Evolutionary conservation across 805 yeast genomes (phyloP), one percentile per base, ranked within the genome.

Genomic region (Blastobotrys chiropterorum): DNA sequence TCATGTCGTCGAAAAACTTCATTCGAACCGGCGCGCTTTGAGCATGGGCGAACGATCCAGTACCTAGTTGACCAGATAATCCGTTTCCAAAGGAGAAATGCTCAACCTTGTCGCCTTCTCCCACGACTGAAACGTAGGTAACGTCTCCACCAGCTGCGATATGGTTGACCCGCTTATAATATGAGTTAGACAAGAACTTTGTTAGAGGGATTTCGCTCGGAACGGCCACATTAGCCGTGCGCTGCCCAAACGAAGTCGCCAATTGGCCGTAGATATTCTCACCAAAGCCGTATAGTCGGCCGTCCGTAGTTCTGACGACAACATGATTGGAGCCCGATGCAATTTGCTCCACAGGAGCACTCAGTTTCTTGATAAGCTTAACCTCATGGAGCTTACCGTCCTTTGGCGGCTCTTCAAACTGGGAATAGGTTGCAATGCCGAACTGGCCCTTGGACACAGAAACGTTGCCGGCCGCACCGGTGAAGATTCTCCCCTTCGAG

Each of bases 271-370:
- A 80, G 2, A 79, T 73, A 65, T 92, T 92, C 53, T 79, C 79
- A 20, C 99, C 99, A 80, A 94, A 90, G 1, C 89, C 78, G 80
- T 85, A 86, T n/a, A 89, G 70, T 49, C 74, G 73, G 6, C 92
- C 94, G n/a, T 72, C 62, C 1, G 72, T 60, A 59, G 87, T 92
- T n/a, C 78, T 65, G 4, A 82, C 92, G 3, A 42, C 44, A 2
- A 90, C 79, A 67, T 89, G 95, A 64, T 73, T 74, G 47, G 75
- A 73, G 7, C 98, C 97, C 53, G 86, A 72, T 0, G 94, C 87
- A 42, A 92, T 76, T 58, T 79, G 72, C 2, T 61, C 67, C 49
- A 88, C 80, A 1, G 60, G 56, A 47, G 64, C 76, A n/a, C 22
- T 39, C 6, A 40, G 20, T 53, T 79, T 75, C 58, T 83, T 82